Evolutionary conservation across 129 eudicot genomes (phyloP).

Genomic region (Pittosporum tobira): DNA sequence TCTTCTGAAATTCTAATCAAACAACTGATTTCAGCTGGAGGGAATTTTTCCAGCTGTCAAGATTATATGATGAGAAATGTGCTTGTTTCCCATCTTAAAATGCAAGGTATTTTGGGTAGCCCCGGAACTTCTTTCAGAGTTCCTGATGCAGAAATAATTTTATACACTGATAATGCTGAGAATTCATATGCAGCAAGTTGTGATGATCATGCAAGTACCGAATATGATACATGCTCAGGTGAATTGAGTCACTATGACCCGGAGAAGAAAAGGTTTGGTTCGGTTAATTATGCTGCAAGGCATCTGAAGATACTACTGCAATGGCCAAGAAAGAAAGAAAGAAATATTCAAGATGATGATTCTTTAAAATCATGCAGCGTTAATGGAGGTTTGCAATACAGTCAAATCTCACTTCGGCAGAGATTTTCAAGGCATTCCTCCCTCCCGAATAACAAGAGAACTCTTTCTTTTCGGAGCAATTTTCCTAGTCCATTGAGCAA

Average conservation of each 20-base stretch:
- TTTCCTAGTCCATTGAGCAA: constrained; percentile 52
- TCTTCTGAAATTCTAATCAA: constrained; percentile 61
- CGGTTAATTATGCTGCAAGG: constrained; percentile 29
- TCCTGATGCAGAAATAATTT: constrained; percentile 58
- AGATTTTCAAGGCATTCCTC: constrained; percentile 25
- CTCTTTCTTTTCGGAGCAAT: not conserved
- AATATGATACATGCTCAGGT: constrained; percentile 33
- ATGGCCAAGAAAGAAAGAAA: constrained; percentile 34
- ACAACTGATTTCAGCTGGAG: constrained; percentile 63
- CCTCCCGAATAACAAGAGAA: constrained; percentile 23
- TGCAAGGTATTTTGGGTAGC: constrained; percentile 60
- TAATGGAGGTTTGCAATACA: constrained; percentile 13
- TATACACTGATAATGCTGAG: constrained; percentile 34
- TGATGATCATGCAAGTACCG: constrained; percentile 29
- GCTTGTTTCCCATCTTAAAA: constrained; percentile 43
- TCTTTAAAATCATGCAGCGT: constrained; percentile 26
- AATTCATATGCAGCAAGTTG: constrained; percentile 12
- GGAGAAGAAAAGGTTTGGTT: constrained; percentile 17
- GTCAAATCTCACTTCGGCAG: constrained; percentile 44
- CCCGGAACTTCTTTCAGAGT: constrained; percentile 82
- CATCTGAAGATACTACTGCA: constrained; percentile 40
- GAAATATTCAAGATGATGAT: constrained; percentile 11
- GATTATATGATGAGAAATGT: constrained; percentile 38
- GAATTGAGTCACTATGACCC: constrained; percentile 29
- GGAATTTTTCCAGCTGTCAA: constrained; percentile 35